phyloP scores from a whole-genome alignment of 371 early-diverging fungal genomes.

The Rhizomucor pusillus region DNA sequence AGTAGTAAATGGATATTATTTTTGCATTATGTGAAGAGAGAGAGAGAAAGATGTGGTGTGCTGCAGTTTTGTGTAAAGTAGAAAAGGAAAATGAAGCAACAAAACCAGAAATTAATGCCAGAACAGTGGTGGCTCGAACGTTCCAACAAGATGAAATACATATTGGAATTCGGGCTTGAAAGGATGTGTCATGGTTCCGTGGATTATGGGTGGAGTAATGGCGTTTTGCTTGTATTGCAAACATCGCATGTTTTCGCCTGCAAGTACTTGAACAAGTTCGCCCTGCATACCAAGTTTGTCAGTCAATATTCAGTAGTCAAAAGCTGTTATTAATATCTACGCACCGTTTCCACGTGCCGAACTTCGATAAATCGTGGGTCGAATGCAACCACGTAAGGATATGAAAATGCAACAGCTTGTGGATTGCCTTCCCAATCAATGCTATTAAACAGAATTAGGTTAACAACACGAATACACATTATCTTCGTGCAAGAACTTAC shows the following conservation, averaged over 20 bases:
- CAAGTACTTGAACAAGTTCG: slow-evolving; percentile 39
- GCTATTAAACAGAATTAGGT: slow-evolving; percentile 7
- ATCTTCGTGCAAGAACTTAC: too few relatives aligned
- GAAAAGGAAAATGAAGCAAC: too few relatives aligned
- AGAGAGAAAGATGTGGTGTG: too few relatives aligned
- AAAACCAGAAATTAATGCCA: slow-evolving; percentile 8
- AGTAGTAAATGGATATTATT: too few relatives aligned
- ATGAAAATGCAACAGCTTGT: slow-evolving; percentile 61
- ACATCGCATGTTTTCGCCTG: slow-evolving; percentile 44
- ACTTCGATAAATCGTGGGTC: slow-evolving; percentile 89
- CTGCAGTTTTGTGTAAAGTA: too few relatives aligned
- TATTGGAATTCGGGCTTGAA: slow-evolving; percentile 45
- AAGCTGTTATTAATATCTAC: slow-evolving; percentile 8
- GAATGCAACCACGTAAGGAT: slow-evolving; percentile 89
- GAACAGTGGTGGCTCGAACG: slow-evolving; percentile 13
- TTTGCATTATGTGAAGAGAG: too few relatives aligned
- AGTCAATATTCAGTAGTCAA: background rate
- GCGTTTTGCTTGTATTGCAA: slow-evolving; percentile 30
- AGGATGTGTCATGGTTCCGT: slow-evolving; percentile 48
- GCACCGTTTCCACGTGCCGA: slow-evolving; percentile 78
- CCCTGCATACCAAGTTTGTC: slow-evolving; percentile 24
- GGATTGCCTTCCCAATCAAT: slow-evolving; percentile 60
- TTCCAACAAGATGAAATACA: slow-evolving; percentile 32
- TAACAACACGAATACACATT: too few relatives aligned
- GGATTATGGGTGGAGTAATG: slow-evolving; percentile 37